phyloP scores from a whole-genome alignment of 2,329 filamentous ascomycete species.

The Talaromyces sp. region DNA sequence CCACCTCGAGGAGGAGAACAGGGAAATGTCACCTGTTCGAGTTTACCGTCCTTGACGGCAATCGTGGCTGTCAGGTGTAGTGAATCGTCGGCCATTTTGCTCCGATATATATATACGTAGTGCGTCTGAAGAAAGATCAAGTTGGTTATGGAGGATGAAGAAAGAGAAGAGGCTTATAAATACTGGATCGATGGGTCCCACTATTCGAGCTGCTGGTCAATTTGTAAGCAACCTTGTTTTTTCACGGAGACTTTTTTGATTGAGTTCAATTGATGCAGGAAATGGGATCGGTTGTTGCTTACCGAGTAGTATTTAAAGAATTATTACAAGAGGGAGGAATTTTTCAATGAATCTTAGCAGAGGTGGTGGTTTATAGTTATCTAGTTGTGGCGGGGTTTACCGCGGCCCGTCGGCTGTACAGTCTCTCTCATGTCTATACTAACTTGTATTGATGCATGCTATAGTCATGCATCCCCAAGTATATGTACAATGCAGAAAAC shows the following conservation, averaged over 20 bases:
- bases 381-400: background rate
- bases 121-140: too few species aligned
- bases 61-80: background rate
- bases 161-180: background rate
- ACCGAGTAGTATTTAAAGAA: too few species aligned
- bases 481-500: too few species aligned
- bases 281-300: too few species aligned
- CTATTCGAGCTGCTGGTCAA: background rate
- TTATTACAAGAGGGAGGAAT: too few species aligned
- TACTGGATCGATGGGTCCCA: too few species aligned
- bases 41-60: constrained; percentile 5
- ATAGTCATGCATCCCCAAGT: too few species aligned
- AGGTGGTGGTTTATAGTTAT: background rate
- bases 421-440: background rate
- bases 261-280: too few species aligned
- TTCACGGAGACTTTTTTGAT: too few species aligned
- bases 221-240: background rate
- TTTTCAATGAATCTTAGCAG: too few species aligned
- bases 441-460: too few species aligned
- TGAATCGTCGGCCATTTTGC: background rate
- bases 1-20: background rate
- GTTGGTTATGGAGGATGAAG: background rate
- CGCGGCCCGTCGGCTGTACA: background rate
- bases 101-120: background rate
- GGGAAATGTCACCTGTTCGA: background rate